Base-by-base conservation (phyloP, 495 filamentous ascomycete species). In the Friedmanniomyces simplex region DNA sequence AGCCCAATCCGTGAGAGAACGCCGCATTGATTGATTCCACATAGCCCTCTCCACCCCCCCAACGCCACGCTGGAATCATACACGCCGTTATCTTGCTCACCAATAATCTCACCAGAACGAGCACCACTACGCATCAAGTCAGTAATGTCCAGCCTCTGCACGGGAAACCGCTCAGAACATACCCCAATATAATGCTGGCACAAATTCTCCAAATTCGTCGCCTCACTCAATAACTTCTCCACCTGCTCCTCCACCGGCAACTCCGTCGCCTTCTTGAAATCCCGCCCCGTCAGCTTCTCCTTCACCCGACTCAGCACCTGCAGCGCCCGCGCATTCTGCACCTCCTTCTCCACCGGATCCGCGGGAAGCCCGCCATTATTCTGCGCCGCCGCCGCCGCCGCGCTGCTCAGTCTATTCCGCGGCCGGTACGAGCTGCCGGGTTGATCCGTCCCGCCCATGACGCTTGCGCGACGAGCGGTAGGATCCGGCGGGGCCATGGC, bases 141-240 rank as follows among this genome's bases (percentile, higher is more conserved):
- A 56, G 53, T n/a, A 56, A 20, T 11, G 5, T 14, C 7, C 14
- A 34, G n/a, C n/a, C n/a, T n/a, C n/a, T n/a, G n/a, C n/a, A n/a
- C n/a, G n/a, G n/a, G 22, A 42, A 43, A 32, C 55, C 70, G 94
- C 87, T 88, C 91, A 77, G 91, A 94, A 72, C 86, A 90, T 89
- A 89, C 94, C 53, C 91, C 93, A 58, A 97, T 96, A 71, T 96
- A 99, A 74, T 97, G 93, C 74, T 96, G 93, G 67, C 94, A 97
- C 56, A 99, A 77, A 72, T 97, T 97, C 76, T 97, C 94, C 46
- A 96, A 76, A 63, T 88, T 96, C 6, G 93, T 97, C 20, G 94
- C 94, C 72, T 99, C 91, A 34, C 84, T 83, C 58, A 97, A 85
- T 63, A 97, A 72, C 71, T 91, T 91, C 67, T 95, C 90, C 1